Base-by-base conservation (phyloP, 306 rosid genomes). In the Senna siamea region DNA sequence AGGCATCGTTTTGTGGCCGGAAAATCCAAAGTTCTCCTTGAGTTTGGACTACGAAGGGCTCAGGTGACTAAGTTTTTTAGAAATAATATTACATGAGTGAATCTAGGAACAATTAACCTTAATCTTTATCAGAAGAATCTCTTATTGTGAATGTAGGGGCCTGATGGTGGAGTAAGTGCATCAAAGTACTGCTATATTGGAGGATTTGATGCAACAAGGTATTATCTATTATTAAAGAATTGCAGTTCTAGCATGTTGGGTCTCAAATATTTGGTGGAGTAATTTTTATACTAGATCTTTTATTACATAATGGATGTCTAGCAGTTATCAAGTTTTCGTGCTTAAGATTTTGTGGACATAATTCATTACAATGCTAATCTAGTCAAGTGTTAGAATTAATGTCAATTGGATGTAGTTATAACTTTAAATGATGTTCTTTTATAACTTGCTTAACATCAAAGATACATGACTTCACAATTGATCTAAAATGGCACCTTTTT, bases 181-280 rank as follows among this genome's bases (percentile, higher is more conserved):
- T 95, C 99, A 56, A 95, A 89, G 80, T 95, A 95, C 85, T 95
- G 98, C 85, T 95, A 95, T 69, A 63, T 95, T 73, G 99, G 99
- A 71, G 99, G 99, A 64, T 95, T 95, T 76, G 97, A 95, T 75
- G 99, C 96, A 68, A 95, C 99, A 64, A 95, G 99, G 99, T 92
- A 85, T 44, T 72, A 11, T 75, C 73, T 60, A n/a, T 38, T 60
- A n/a, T 79, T 50, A 76, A 71, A 47, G 35, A 61, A 37, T 70
- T 50, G 47, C 17, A 41, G 32, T 60, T 58, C 74, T 50, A 65
- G 26, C 70, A 65, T 81, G 32, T 32, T 30, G 13, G 34, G 34
- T 26, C n/a, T n/a, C n/a, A n/a, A n/a, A n/a, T n/a, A n/a, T n/a
- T n/a, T n/a, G n/a, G 38, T 17, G 19, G 43, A 32, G 59, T 11